Conservation (phyloP, 257 asterid species). For the Solanum virginianum region DNA sequence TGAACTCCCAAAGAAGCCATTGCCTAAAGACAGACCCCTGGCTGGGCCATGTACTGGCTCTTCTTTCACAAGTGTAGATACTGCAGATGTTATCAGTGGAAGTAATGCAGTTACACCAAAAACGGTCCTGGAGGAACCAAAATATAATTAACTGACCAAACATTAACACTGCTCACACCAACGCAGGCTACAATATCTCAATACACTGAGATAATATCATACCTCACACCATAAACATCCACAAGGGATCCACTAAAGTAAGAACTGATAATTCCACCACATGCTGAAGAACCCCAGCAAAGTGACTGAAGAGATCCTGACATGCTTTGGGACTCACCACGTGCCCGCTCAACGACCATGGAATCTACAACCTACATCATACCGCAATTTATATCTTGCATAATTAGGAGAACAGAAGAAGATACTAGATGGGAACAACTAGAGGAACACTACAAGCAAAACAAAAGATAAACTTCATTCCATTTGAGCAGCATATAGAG, state of each 20-base stretch:
- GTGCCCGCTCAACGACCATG: slow-evolving; percentile 97
- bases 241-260: slow-evolving; percentile 97
- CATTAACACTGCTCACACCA: not conserved
- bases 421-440: not conserved
- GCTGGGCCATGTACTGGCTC: slow-evolving; percentile 33
- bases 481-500: not conserved
- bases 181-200: not conserved
- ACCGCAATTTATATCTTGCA: slow-evolving; percentile 9
- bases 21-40: slow-evolving; percentile 24
- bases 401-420: not conserved
- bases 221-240: slow-evolving; percentile 95
- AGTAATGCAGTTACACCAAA: slow-evolving; percentile 90
- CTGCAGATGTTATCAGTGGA: slow-evolving; percentile 93
- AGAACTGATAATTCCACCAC: slow-evolving; percentile 86
- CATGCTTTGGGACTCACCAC: slow-evolving; percentile 96
- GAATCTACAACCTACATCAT: slow-evolving; percentile 86
- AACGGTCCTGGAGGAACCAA: slow-evolving; percentile 59
- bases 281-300: slow-evolving; percentile 99
- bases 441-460: not conserved
- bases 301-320: slow-evolving; percentile 97
- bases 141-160: not conserved
- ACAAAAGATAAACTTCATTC: not conserved
- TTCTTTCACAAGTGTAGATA: slow-evolving; percentile 84
- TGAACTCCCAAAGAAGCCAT: slow-evolving; percentile 41
- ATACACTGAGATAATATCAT: not conserved